phyloP scores from a whole-genome alignment of 768 basidiomycete species.

The Scleroderma bovista region DNA sequence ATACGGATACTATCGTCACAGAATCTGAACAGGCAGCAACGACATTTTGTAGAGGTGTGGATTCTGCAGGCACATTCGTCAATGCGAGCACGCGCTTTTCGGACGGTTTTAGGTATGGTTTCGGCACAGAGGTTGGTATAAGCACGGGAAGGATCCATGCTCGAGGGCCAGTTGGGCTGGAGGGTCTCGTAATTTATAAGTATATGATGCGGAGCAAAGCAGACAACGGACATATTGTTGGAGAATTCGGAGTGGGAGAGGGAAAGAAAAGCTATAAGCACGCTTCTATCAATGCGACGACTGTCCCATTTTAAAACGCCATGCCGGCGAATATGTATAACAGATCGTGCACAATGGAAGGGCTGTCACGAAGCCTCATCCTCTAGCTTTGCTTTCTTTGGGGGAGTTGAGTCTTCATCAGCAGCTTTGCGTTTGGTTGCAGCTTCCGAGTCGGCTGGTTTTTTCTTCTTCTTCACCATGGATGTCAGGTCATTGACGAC shows the following conservation, averaged over 20 bases:
- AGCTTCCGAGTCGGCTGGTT: slow-evolving; percentile 30
- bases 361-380: slow-evolving; percentile 17
- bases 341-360: not conserved
- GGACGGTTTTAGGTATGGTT: slow-evolving; percentile 94
- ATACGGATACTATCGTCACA: slow-evolving; percentile 91
- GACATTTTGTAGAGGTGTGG: slow-evolving; percentile 81
- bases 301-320: slow-evolving; percentile 19
- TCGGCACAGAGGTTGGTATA: slow-evolving; percentile 97
- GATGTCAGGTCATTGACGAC: slow-evolving; percentile 78
- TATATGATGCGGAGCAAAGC: slow-evolving; percentile 82
- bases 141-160: slow-evolving; percentile 96
- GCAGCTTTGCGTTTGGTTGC: slow-evolving; percentile 69
- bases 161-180: slow-evolving; percentile 90
- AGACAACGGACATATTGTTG: slow-evolving; percentile 73
- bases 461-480: slow-evolving; percentile 86
- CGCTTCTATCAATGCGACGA: slow-evolving; percentile 17
- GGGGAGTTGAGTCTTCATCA: slow-evolving; percentile 41
- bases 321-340: not conserved
- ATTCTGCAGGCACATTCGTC: slow-evolving; percentile 88
- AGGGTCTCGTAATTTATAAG: slow-evolving; percentile 94
- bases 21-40: slow-evolving; percentile 62
- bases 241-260: slow-evolving; percentile 72
- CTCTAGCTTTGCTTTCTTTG: slow-evolving; percentile 65
- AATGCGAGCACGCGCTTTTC: slow-evolving; percentile 96
- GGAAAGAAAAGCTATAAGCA: slow-evolving; percentile 76